A percentile compares a stretch with the other conserved stretches of the same genome.
Evolutionary conservation across 306 rosid species (phyloP).

Genomic region (Sphenostylis stenocarpa): DNA sequence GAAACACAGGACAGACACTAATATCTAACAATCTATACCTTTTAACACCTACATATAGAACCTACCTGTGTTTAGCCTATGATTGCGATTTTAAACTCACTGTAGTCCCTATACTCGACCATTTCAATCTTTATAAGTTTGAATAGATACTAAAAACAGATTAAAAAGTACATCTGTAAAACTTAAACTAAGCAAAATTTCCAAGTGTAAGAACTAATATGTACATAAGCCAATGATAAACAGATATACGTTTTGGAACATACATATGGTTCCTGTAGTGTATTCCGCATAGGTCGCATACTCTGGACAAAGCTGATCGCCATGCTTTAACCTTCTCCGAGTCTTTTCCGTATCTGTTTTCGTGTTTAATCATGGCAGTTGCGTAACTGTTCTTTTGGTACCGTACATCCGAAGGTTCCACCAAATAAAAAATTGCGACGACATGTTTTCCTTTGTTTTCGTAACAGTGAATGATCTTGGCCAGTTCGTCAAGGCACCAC

Average conservation of each 20-base stretch:
- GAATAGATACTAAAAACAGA: not conserved
- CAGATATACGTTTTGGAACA: not conserved
- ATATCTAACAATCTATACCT: no score
- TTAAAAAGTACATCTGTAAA: no score
- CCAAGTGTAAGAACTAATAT: no score
- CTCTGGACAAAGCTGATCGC: not conserved
- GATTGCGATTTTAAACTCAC: not conserved
- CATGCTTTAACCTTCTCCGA: not conserved
- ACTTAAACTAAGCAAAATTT: no score
- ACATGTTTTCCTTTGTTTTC: not conserved
- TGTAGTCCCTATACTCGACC: no score
- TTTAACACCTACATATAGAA: no score
- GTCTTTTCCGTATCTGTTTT: not conserved
- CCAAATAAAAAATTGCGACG: not conserved
- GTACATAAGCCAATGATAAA: no score
- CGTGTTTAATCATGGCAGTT: not conserved
- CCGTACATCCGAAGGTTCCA: not conserved
- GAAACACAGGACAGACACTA: not conserved
- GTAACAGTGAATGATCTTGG: not conserved
- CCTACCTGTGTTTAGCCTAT: no score
- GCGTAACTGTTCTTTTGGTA: not conserved
- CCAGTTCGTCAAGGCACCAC: not conserved
- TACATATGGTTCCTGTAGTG: not conserved
- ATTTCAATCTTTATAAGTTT: no score
- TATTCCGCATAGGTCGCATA: not conserved